Percentiles rank a stretch among this genome's conserved stretches.
These are phyloP conservation scores for Madurella mycetomatis DNA, from an alignment of 2,329 filamentous ascomycete species.

Conservation along the genomic window DNA sequence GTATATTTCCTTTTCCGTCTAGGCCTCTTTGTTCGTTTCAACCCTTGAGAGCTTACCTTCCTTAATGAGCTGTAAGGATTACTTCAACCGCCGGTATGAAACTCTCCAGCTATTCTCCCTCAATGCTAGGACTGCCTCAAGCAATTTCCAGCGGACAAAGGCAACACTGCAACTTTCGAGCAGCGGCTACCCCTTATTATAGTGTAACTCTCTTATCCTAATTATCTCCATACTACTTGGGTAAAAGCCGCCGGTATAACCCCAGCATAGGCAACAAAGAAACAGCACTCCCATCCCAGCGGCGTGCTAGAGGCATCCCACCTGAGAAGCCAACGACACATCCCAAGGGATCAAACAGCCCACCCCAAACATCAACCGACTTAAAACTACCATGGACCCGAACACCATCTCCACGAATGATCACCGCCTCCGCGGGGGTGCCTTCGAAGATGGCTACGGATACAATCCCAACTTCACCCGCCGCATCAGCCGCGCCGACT, in stretches of 20 bases:
- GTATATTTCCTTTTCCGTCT: slow-evolving; percentile 4
- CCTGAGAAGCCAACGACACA: background rate
- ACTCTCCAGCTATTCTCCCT: background rate
- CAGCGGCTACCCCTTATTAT: no score
- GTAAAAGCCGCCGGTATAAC: no score
- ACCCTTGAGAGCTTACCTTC: background rate
- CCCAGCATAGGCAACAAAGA: no score
- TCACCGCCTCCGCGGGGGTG: slow-evolving; percentile 5
- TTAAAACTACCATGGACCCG: background rate
- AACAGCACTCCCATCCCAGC: no score
- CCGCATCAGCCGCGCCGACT: background rate
- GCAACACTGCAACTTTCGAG: no score
- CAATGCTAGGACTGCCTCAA: no score
- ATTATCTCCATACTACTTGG: no score
- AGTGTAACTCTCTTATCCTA: no score
- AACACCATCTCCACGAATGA: background rate
- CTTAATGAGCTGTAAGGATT: background rate
- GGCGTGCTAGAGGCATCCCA: no score
- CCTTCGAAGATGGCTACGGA: background rate
- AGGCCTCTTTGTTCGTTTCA: background rate
- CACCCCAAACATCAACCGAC: no score
- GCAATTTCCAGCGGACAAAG: no score
- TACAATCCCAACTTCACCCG: slow-evolving; percentile 4
- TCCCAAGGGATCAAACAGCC: background rate
- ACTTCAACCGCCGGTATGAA: background rate